A percentile compares a stretch with the other conserved stretches of the same genome.
Conservation (phyloP, 106 monocot species). For the Dioscorea alata region DNA sequence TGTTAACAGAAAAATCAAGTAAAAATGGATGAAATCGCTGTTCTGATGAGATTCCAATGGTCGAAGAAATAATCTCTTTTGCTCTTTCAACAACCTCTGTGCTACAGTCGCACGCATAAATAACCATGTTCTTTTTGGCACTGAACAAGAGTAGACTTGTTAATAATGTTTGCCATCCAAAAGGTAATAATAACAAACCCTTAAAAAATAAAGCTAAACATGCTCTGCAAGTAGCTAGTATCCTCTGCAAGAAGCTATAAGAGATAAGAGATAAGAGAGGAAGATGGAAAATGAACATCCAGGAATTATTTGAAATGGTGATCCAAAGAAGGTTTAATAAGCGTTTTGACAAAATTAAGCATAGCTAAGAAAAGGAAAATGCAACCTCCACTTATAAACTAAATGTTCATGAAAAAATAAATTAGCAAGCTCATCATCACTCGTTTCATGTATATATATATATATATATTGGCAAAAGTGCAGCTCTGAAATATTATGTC, state of each 20-base stretch:
- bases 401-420: too few relatives aligned
- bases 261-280: too few relatives aligned
- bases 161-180: not conserved
- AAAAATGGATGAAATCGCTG: conserved; percentile 65
- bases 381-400: too few relatives aligned
- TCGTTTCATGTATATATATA: not conserved
- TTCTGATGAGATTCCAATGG: conserved; percentile 13
- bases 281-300: not conserved
- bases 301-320: not conserved
- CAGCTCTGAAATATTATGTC: not conserved
- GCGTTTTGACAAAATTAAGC: too few relatives aligned
- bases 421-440: too few relatives aligned
- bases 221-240: too few relatives aligned
- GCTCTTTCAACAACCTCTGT: conserved; percentile 62
- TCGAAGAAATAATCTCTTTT: conserved; percentile 45
- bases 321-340: too few relatives aligned
- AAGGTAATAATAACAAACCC: too few relatives aligned
- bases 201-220: too few relatives aligned
- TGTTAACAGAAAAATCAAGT: conserved; percentile 43
- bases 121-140: conserved; percentile 40
- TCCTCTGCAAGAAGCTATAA: too few relatives aligned
- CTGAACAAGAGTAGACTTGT: conserved; percentile 21
- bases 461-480: not conserved
- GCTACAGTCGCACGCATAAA: conserved; percentile 96
- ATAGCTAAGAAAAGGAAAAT: too few relatives aligned